phyloP scores from a whole-genome alignment of 345 rosid species.

The Raphanus raphanistrum region DNA sequence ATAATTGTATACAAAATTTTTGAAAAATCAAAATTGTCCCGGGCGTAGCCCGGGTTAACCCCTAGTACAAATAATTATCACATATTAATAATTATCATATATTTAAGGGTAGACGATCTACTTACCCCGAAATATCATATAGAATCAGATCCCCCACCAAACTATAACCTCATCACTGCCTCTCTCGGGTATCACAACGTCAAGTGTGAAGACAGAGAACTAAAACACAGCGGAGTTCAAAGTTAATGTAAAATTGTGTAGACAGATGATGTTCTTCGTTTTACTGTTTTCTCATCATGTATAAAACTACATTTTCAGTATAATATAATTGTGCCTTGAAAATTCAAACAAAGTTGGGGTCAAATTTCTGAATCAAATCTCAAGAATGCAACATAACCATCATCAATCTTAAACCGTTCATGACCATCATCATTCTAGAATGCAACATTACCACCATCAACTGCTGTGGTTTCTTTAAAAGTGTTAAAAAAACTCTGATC shows the following conservation, averaged over 20 bases:
- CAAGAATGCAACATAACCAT: slow-evolving; percentile 19
- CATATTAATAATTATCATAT: too few relatives aligned
- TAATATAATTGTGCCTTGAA: background rate
- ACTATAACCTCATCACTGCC: too few relatives aligned
- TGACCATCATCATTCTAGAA: background rate
- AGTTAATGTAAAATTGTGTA: slow-evolving; percentile 44
- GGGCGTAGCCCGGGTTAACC: too few relatives aligned
- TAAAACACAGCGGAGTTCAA: slow-evolving; percentile 34
- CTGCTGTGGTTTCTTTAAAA: slow-evolving; percentile 7
- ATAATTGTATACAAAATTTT: too few relatives aligned
- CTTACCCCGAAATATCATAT: too few relatives aligned
- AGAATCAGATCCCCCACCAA: too few relatives aligned
- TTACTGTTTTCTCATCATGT: slow-evolving; percentile 7
- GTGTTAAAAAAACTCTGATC: slow-evolving; percentile 16
- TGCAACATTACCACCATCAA: background rate
- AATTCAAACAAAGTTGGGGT: background rate
- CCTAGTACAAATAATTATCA: too few relatives aligned
- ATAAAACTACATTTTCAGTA: background rate
- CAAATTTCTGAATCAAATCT: slow-evolving; percentile 2
- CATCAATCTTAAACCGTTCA: slow-evolving; percentile 7
- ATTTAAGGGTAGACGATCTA: too few relatives aligned
- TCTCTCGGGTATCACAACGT: slow-evolving; percentile 40
- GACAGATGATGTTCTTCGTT: slow-evolving; percentile 33
- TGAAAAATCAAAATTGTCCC: too few relatives aligned
- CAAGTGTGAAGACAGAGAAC: slow-evolving; percentile 68